Base-by-base conservation (phyloP, 208 protist species). In the Trypanosoma cruzi region DNA sequence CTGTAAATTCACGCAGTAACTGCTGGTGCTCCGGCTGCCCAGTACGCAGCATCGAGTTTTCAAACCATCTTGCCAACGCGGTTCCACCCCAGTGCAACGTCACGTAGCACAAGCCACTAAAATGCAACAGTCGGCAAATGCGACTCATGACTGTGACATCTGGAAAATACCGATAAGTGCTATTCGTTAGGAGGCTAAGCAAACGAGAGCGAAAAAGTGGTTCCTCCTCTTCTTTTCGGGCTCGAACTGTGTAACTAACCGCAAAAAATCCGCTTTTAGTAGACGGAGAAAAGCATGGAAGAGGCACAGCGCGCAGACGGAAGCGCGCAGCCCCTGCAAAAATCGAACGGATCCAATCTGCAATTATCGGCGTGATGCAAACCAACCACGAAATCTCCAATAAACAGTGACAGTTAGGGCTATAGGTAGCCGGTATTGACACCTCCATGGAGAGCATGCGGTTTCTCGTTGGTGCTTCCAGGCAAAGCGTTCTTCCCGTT, bases 261-360 rank as follows among this genome's bases (percentile, higher is more conserved):
- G 60, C 54, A 32, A 85, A 58, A n/a, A 48, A 64, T n/a, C 81
- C 84, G 20, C 61, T 49, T 37, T 74, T 68, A 14, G 58, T 13
- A 31, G 50, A 76, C 22, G 75, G 40, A 48, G 73, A 64, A 65
- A 86, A 81, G 68, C 73, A 81, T 3, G 72, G 48, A 46, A 96
- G 69, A 1, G 84, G 90, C 22, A 96, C 74, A 14, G 79, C 86
- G 56, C 77, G 81, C 22, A 96, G 71, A 59, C 68, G 77, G 66
- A 83, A 83, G 56, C 79, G 74, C n/a, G 64, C 28, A 53, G 87
- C 90, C 68, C 80, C 90, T 8, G 81, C 82, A 42, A 85, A 77
- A 66, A 93, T 85, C 24, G 85, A 85, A 75, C 80, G 67, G 48
- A 83, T 60, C 90, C 90, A 96, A 71, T 96, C 87, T 29, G 71